Evolutionary conservation across 352 stramenopile genomes (phyloP).

Genomic region (Phytophthora podocarpi): DNA sequence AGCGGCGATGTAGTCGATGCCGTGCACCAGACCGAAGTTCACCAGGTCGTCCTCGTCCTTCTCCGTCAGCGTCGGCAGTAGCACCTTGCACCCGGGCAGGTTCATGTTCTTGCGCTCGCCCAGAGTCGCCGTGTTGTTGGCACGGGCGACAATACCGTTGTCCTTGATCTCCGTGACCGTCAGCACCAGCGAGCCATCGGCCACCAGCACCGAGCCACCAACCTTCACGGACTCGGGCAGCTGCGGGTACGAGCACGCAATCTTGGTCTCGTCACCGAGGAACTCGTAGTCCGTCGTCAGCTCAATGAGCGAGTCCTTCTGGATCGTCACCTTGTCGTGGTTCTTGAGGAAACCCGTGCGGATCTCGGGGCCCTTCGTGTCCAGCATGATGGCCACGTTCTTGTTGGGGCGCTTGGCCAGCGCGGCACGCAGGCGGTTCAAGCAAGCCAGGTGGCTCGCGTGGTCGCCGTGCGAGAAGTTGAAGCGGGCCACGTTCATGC

Average conservation of each 20-base stretch:
- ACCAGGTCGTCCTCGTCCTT: conserved; percentile 94
- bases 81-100: conserved; percentile 90
- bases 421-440: conserved; percentile 62
- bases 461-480: conserved; percentile 99
- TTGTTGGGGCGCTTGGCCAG: conserved; percentile 69
- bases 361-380: conserved; percentile 97
- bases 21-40: conserved; percentile 95
- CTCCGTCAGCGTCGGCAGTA: conserved; percentile 92
- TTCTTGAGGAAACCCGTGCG: conserved; percentile 89
- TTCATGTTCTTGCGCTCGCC: conserved; percentile 97
- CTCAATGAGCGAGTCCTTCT: conserved; percentile 62
- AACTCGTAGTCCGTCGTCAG: conserved; percentile 70
- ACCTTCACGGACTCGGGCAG: conserved; percentile 91
- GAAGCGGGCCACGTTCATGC: conserved; percentile 97
- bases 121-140: conserved; percentile 83
- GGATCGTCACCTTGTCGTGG: conserved; percentile 71
- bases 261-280: conserved; percentile 75
- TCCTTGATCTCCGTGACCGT: conserved; percentile 85
- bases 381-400: conserved; percentile 93
- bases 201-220: conserved; percentile 93
- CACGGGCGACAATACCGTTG: conserved; percentile 69
- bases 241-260: conserved; percentile 94
- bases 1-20: conserved; percentile 97
- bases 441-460: conserved; percentile 73
- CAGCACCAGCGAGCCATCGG: conserved; percentile 94